These are phyloP conservation scores for Tricholoma flavovirens DNA, from an alignment of 768 basidiomycete genomes.

Conservation along the genomic window DNA sequence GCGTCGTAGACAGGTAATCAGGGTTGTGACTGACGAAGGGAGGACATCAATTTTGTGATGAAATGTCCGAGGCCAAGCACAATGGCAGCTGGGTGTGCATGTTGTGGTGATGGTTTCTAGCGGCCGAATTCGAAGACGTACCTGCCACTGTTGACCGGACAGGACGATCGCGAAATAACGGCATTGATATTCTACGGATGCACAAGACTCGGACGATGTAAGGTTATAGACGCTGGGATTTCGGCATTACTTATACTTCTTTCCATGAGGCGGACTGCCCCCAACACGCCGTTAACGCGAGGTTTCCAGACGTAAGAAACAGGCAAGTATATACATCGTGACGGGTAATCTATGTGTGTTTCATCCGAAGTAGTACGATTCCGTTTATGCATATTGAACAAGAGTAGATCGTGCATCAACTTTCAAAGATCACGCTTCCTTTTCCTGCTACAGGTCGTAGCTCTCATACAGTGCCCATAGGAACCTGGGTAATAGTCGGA, in stretches of 20 bases:
- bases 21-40: conserved; percentile 32
- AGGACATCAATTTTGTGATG: conserved; percentile 44
- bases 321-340: conserved; percentile 7
- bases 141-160: conserved; percentile 39
- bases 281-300: background rate
- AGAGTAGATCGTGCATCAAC: background rate
- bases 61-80: conserved; percentile 46
- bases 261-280: background rate
- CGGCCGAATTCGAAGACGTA: conserved; percentile 12
- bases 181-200: conserved; percentile 26
- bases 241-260: background rate
- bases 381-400: background rate
- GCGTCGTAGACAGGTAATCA: background rate
- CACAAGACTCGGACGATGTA: background rate
- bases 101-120: background rate
- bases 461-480: conserved; percentile 20
- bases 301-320: conserved; percentile 8
- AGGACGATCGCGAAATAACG: conserved; percentile 45
- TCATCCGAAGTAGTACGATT: background rate
- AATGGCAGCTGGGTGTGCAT: conserved; percentile 32
- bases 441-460: background rate
- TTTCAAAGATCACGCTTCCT: background rate
- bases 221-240: no score
- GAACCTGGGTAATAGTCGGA: conserved; percentile 58
- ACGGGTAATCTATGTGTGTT: background rate